Base-by-base conservation (phyloP, 2,329 filamentous ascomycete species). In the Fusarium napiforme region DNA sequence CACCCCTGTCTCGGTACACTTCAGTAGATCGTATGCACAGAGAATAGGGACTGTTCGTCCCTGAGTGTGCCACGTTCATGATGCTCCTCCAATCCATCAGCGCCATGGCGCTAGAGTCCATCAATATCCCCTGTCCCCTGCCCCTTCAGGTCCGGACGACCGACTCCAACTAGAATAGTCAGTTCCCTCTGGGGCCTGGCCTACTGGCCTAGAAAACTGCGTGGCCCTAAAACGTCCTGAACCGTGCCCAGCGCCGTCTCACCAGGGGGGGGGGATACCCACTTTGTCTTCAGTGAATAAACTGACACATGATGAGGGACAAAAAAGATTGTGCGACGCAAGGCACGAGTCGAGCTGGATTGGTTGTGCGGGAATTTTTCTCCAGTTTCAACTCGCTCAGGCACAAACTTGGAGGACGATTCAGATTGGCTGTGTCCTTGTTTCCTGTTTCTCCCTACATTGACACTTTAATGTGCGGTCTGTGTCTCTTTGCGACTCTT, bases 51-150 rank as follows among this genome's bases (percentile, higher is more conserved):
- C 37, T 50, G 36, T 47, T 30, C 23, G 58, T 52, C 58, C 61
- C 71, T 75, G 66, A 64, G 64, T 67, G 70, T 76, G 75, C 75
- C 75, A 77, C 75, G 75, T 77, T 76, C 65, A 46, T 56, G 57
- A 60, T 45, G 66, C 45, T 67, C 53, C 56, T 50, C 67, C 53
- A 61, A 49, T 60, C 53, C 73, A 75, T 76, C 50, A 64, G 66
- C 66, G 73, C 71, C 73, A 72, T 67, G 71, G 65, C 66, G 60
- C 70, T 73, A 72, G 58, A 76, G 68, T 47, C 68, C 64, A 61
- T 67, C 49, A 60, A 55, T 46, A 47, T n/a, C 58, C 69, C 72
- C 45, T 61, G 60, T 59, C 45, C 53, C 56, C 71, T 60, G 60
- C 60, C 45, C 53, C 32, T 39, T 39, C 40, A 58, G 40, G 40